Evolutionary conservation across 2,329 filamentous ascomycete genomes (phyloP).

Genomic region (Fusarium chaquense): DNA sequence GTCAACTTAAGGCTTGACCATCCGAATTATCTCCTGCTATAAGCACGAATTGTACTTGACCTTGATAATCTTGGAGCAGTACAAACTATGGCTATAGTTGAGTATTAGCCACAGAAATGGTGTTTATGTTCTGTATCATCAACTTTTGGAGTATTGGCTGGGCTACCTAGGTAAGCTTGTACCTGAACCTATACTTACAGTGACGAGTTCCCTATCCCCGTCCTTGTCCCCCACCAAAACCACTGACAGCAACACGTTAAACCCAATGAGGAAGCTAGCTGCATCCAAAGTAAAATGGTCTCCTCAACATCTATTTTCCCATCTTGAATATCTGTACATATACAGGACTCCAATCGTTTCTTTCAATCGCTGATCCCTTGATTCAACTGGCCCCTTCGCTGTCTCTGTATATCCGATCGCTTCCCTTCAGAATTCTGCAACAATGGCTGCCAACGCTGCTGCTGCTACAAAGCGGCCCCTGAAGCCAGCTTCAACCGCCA

Average conservation of each 20-base stretch:
- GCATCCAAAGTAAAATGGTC: constrained; percentile 25
- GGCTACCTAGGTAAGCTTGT: background rate
- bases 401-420: too few species aligned
- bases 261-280: constrained; percentile 27
- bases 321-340: constrained; percentile 1
- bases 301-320: constrained; percentile 40
- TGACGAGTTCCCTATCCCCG: background rate
- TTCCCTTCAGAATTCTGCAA: background rate
- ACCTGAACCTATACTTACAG: background rate
- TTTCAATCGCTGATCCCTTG: background rate
- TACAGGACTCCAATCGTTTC: background rate
- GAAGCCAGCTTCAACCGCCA: constrained; percentile 53
- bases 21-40: too few species aligned
- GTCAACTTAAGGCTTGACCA: background rate
- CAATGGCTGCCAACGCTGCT: constrained; percentile 44
- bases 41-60: background rate
- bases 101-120: background rate
- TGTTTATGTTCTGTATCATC: background rate
- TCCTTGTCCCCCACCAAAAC: constrained; percentile 22
- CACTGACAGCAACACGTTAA: constrained; percentile 24
- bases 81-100: background rate
- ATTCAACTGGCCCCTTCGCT: background rate
- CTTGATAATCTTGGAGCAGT: background rate
- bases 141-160: background rate
- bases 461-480: constrained; percentile 41